Conservation (phyloP, 495 filamentous ascomycete species). For the Penicillium herquei region DNA sequence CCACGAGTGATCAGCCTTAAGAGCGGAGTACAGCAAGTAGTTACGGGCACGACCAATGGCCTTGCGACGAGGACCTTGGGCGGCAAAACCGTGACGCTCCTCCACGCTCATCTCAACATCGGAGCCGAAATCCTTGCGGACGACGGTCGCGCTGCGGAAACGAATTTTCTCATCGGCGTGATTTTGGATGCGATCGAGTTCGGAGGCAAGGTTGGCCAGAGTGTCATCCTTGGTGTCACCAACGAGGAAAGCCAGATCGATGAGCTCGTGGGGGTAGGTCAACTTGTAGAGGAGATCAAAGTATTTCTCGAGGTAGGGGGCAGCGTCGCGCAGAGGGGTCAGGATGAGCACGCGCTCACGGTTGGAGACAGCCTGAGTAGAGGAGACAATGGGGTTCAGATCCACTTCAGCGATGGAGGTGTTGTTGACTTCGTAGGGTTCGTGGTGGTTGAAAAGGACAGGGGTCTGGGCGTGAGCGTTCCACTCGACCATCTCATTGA, state of each 20-base stretch:
- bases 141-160: slow-evolving; percentile 78
- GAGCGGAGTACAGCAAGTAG: slow-evolving; percentile 78
- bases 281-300: slow-evolving; percentile 90
- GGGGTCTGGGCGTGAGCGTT: slow-evolving; percentile 84
- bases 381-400: slow-evolving; percentile 83
- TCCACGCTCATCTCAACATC: slow-evolving; percentile 69
- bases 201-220: slow-evolving; percentile 70
- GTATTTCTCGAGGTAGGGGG: slow-evolving; percentile 76
- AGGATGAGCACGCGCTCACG: slow-evolving; percentile 91
- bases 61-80: slow-evolving; percentile 87
- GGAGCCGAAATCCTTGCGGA: slow-evolving; percentile 86
- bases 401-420: slow-evolving; percentile 74
- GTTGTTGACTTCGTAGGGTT: slow-evolving; percentile 78
- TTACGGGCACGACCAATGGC: slow-evolving; percentile 88
- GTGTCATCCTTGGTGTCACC: slow-evolving; percentile 91
- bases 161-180: slow-evolving; percentile 67
- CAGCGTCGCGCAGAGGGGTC: slow-evolving; percentile 89
- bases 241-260: slow-evolving; percentile 93
- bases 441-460: slow-evolving; percentile 93
- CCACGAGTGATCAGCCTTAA: slow-evolving; percentile 95
- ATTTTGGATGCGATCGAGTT: slow-evolving; percentile 86
- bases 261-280: slow-evolving; percentile 91
- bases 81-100: slow-evolving; percentile 80
- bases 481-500: slow-evolving; percentile 89
- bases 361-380: slow-evolving; percentile 70